Evolutionary conservation across 164 flowering plant species (phyloP), one percentile per base, ranked within the genome.

Genomic region (Vitis rotundifolia): DNA sequence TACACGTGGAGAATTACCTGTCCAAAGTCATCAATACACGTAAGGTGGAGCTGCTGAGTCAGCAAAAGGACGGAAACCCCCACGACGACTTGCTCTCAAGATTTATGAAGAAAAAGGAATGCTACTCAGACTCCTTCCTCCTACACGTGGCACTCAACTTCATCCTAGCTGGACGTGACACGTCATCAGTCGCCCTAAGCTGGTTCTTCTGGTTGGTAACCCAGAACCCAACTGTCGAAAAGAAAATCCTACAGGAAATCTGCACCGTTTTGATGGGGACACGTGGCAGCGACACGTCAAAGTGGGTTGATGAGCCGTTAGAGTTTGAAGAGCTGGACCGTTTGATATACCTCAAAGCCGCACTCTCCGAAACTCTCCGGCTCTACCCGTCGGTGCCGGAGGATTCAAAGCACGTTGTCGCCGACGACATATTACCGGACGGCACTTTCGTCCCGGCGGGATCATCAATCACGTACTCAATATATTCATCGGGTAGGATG

Each of bases 101-200:
- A 59, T 89, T 89, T 82, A 89, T 89, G 88, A 89, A 79, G 82
- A 87, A 81, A 22, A 89, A 89, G 48, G 89, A 89, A 60, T 74
- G 80, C 59, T 89, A 87, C 81, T 68, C 93, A 3, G 90, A 87
- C 67, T 49, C 66, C 14, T 84, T 84, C 69, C 78, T 89, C 68
- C 87, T 75, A 66, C 86, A 87, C 66, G 93, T 87, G 81, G 93
- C 91, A n/a, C 88, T 87, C 70, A 89, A 83, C 53, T 89, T 89
- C 85, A 87, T 89, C 88, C 88, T 89, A 49, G 93, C 93, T 18
- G 93, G 93, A 68, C 89, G 93, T 3, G 93, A 89, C 88, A 89
- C 93, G 75, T 89, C 93, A 64, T 89, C 93, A 1, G 93, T 81
- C 2, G 93, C 93, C 5, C 73, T 88, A 62, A 74, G 85, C 81